Percentiles rank a stretch among this genome's conserved stretches.
phyloP scores from a whole-genome alignment of 345 rosid genomes.

The Corchorus capsularis region DNA sequence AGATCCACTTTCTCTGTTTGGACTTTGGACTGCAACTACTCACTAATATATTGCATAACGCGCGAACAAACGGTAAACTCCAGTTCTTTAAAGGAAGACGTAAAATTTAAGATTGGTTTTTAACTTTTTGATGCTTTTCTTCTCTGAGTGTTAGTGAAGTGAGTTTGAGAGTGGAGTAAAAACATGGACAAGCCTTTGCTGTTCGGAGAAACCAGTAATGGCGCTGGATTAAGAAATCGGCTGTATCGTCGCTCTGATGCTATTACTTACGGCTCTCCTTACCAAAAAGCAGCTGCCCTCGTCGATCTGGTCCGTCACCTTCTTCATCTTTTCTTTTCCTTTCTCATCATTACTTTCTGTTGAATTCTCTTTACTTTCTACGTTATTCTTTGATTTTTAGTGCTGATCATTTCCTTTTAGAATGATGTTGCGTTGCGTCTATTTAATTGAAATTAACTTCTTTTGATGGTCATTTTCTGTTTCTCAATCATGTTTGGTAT shows the following conservation, averaged over 20 bases:
- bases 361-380: neutral
- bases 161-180: neutral
- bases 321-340: neutral
- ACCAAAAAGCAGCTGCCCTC: conserved; percentile 94
- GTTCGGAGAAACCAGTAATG: conserved; percentile 45
- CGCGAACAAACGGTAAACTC: neutral
- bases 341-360: neutral
- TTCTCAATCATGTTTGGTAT: neutral
- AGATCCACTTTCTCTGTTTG: neutral
- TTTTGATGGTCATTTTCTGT: neutral
- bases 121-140: neutral
- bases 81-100: neutral
- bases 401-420: neutral
- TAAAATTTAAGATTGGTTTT: neutral
- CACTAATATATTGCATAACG: neutral
- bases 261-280: conserved; percentile 71
- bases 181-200: conserved; percentile 54
- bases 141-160: neutral
- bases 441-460: neutral
- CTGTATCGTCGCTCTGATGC: conserved; percentile 67
- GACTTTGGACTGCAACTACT: too few species aligned
- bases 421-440: neutral
- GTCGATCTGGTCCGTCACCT: conserved; percentile 88
- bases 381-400: neutral
- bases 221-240: conserved; percentile 35